Evolutionary conservation across 1,139 yeast species (phyloP).

Genomic region (Hansenula sp.): DNA sequence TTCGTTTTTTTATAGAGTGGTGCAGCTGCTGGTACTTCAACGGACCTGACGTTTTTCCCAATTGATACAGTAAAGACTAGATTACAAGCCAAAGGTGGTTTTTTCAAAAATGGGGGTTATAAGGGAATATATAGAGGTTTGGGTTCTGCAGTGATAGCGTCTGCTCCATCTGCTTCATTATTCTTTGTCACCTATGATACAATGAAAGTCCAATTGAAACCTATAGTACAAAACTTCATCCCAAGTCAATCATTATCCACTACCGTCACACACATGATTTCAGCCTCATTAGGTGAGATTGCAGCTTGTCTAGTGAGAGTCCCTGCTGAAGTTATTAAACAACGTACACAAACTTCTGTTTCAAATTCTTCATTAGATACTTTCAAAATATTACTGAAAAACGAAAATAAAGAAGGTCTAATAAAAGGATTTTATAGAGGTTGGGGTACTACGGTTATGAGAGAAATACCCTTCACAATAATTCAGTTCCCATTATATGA

Average conservation of each 20-base stretch:
- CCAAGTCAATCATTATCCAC: conserved; percentile 32
- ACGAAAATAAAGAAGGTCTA: conserved; percentile 72
- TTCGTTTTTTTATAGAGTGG: conserved; percentile 52
- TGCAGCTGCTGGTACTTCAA: conserved; percentile 93
- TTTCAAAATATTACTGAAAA: conserved; percentile 54
- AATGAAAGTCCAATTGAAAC: conserved; percentile 53
- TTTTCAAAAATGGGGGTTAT: conserved; percentile 90
- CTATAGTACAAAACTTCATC: conserved; percentile 31
- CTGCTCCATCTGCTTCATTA: conserved; percentile 90
- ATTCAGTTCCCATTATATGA: conserved; percentile 96
- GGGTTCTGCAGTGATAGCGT: conserved; percentile 91
- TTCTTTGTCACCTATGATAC: conserved; percentile 89
- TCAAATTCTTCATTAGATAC: conserved; percentile 61
- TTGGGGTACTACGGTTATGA: conserved; percentile 84
- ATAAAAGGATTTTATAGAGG: conserved; percentile 84
- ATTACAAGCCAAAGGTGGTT: conserved; percentile 93
- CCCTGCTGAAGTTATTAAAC: conserved; percentile 95
- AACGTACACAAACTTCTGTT: conserved; percentile 81
- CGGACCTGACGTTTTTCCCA: conserved; percentile 93
- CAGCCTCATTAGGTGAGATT: conserved; percentile 87
- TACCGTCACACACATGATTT: conserved; percentile 66
- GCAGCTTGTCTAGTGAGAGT: conserved; percentile 93
- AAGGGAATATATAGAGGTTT: conserved; percentile 85
- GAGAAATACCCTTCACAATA: conserved; percentile 94
- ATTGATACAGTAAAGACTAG: conserved; percentile 93